Evolutionary conservation across 441 rosid species (phyloP).

Genomic region (Breynia disticha): DNA sequence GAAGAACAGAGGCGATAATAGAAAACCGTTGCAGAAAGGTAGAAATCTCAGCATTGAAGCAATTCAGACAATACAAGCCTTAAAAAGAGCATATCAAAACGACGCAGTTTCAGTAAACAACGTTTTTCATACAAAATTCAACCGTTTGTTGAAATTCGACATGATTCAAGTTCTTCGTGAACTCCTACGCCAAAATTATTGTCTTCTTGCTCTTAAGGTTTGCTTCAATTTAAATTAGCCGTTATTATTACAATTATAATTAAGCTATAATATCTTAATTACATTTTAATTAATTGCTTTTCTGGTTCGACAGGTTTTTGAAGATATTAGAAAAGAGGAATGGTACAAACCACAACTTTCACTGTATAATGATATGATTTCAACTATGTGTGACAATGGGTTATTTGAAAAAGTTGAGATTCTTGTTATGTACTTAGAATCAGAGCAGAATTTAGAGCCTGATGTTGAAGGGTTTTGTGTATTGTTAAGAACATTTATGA

Average conservation of each 20-base stretch:
- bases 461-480: slow-evolving; percentile 44
- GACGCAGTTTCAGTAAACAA: slow-evolving; percentile 22
- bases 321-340: slow-evolving; percentile 51
- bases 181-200: slow-evolving; percentile 65
- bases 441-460: slow-evolving; percentile 38
- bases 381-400: slow-evolving; percentile 40
- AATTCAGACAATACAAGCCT: slow-evolving; percentile 67
- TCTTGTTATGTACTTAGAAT: slow-evolving; percentile 35
- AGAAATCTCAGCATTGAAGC: slow-evolving; percentile 81
- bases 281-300: not conserved
- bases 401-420: slow-evolving; percentile 34
- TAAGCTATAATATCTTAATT: not conserved
- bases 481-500: slow-evolving; percentile 38
- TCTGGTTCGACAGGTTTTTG: slow-evolving; percentile 38
- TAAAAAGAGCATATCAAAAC: slow-evolving; percentile 49
- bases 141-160: slow-evolving; percentile 69
- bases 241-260: no score
- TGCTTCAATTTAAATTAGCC: not conserved
- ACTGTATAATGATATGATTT: slow-evolving; percentile 46
- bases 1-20: not conserved
- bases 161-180: slow-evolving; percentile 81
- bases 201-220: slow-evolving; percentile 58
- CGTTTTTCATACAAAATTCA: slow-evolving; percentile 40
- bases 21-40: slow-evolving; percentile 55
- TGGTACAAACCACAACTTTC: slow-evolving; percentile 65